Conservation (phyloP, 1,284 basidiomycete genomes). For the Ceratorhiza oryzae-sativae region DNA sequence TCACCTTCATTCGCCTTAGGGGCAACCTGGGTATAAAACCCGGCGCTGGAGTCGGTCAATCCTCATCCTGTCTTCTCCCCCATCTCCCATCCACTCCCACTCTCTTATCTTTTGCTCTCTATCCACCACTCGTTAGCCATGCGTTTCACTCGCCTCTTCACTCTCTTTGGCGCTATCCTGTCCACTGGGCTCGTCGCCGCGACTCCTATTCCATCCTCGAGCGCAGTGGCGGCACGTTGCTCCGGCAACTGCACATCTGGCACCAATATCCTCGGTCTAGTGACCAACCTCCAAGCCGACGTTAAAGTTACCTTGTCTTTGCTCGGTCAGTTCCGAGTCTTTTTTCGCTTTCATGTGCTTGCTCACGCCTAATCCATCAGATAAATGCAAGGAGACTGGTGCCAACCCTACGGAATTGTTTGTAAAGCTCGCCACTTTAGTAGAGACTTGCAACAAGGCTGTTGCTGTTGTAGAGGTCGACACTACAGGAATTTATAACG, state of each 20-base stretch:
- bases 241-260: constrained; percentile 15
- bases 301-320: constrained; percentile 5
- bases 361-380: not conserved
- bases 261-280: not conserved
- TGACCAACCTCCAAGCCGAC: not conserved
- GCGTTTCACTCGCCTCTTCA: constrained; percentile 21
- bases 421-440: constrained; percentile 8
- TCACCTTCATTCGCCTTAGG: not conserved
- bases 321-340: constrained; percentile 4
- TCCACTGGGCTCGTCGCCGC: constrained; percentile 5
- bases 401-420: constrained; percentile 11
- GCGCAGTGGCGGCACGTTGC: constrained; percentile 13
- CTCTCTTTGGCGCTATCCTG: constrained; percentile 6
- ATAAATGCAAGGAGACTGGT: not conserved
- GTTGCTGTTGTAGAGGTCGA: constrained; percentile 7
- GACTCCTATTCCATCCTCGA: not conserved
- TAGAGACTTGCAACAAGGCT: constrained; percentile 1
- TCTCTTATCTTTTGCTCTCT: not conserved
- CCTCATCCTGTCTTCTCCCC: not conserved
- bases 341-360: not conserved
- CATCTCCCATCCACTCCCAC: not conserved
- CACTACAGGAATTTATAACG: not conserved
- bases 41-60: not conserved
- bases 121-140: not conserved
- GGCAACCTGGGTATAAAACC: not conserved